phyloP scores from a whole-genome alignment of 2,329 filamentous ascomycete species.

The Aspergillus udagawae region DNA sequence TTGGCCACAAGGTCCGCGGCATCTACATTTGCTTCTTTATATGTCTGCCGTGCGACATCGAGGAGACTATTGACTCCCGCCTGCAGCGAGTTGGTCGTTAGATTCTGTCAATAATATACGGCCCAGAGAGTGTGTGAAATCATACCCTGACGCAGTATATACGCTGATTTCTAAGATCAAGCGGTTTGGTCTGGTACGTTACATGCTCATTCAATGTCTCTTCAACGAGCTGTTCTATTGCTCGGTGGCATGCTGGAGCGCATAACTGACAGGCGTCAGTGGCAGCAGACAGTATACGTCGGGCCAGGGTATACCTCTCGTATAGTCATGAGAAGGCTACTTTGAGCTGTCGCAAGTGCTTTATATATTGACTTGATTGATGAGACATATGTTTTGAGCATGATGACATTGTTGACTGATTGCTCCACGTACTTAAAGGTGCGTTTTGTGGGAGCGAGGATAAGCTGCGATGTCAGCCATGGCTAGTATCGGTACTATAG shows the following conservation, averaged over 20 bases:
- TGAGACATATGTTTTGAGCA: slow-evolving; percentile 76
- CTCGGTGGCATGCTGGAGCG: slow-evolving; percentile 56
- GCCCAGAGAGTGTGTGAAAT: not conserved
- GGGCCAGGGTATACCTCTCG: slow-evolving; percentile 46
- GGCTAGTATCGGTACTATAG: not conserved
- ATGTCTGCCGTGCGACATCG: slow-evolving; percentile 82
- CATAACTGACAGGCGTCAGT: slow-evolving; percentile 51
- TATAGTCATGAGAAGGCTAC: slow-evolving; percentile 63
- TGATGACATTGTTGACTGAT: slow-evolving; percentile 79
- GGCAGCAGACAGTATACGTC: not conserved
- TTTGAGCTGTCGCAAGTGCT: slow-evolving; percentile 61
- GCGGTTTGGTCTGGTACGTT: slow-evolving; percentile 68
- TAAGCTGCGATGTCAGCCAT: slow-evolving; percentile 53
- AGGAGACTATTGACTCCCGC: slow-evolving; percentile 79
- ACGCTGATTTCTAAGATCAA: slow-evolving; percentile 85
- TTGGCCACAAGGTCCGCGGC: slow-evolving; percentile 66
- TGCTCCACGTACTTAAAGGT: slow-evolving; percentile 70
- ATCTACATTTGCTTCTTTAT: slow-evolving; percentile 82
- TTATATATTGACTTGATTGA: slow-evolving; percentile 65
- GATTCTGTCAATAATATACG: not conserved
- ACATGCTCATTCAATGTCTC: slow-evolving; percentile 76
- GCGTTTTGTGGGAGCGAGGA: slow-evolving; percentile 65
- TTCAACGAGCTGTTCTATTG: slow-evolving; percentile 62
- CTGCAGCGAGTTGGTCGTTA: slow-evolving; percentile 32
- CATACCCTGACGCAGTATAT: slow-evolving; percentile 78